Evolutionary conservation across 2,329 filamentous ascomycete genomes (phyloP), one percentile per base, ranked within the genome.

Genomic region (Paecilomyces sp.): DNA sequence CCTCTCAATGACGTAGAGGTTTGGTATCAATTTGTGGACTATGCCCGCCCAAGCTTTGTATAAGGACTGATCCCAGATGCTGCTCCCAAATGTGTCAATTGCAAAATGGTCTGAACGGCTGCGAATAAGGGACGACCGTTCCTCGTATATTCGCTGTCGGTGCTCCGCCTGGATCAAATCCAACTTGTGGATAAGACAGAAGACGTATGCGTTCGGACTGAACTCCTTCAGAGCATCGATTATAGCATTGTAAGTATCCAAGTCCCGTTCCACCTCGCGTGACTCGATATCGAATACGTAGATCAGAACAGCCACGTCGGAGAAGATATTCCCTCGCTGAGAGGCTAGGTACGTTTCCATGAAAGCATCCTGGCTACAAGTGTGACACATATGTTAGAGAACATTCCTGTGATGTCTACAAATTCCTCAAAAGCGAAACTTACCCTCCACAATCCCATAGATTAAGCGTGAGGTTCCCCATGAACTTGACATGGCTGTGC

Each of bases 251-350:
- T 97, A 99, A 60, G 92, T 96, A 60, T 93, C 87, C 57, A 97
- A 85, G 74, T 99, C 94, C 68, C 91, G 89, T 63, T 94, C 90
- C 68, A 96, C 91, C 74, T 97, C 94, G 72, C 92, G 89, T 18
- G 91, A 96, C 75, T 97, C 94, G 66, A 97, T 95, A 74, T 99
- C 94, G 78, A 99, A 99, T 75, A 99, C 94, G 80, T 99, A 99
- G 76, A 99, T 97, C 60, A 99, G 85, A 57, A 97, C 94, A 56
- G 92, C 93, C 62, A 97, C 94, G 73, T 94, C 93, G 70, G 88
- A 91, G 79, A 99, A 99, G 75, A 99, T 93, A 77, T 97, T 94
- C 59, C 91, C 88, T 61, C 94, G 90, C 78, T 97, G 94, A 70
- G 95, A 91, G 15, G 90, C 92, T 62, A 99, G 88, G 79, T 97